phyloP scores from a whole-genome alignment of 73 alveolate genomes.

The Tetrahymena borealis region DNA sequence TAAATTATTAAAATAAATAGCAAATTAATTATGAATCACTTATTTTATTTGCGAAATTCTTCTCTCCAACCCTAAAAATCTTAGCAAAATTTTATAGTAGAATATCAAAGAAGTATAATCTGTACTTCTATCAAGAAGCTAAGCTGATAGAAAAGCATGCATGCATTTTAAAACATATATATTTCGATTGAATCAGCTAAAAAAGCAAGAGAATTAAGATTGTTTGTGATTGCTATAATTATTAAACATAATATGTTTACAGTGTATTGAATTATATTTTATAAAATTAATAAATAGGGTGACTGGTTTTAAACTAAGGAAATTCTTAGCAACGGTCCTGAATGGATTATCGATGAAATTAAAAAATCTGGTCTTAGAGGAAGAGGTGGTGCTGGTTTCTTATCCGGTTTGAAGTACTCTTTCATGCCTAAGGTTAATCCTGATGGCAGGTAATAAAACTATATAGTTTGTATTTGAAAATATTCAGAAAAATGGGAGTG shows the following conservation, averaged over 20 bases:
- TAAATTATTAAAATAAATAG: background rate
- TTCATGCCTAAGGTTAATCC: constrained; percentile 83
- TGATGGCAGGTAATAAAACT: constrained; percentile 66
- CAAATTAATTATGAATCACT: background rate
- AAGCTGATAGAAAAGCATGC: no score
- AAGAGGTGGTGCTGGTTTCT: constrained; percentile 91
- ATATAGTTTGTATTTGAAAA: background rate
- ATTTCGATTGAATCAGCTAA: no score
- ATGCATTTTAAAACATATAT: no score
- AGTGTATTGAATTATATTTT: background rate
- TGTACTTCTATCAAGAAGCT: no score
- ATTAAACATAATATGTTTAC: background rate
- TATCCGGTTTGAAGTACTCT: constrained; percentile 79
- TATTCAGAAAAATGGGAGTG: background rate
- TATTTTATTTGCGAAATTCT: background rate
- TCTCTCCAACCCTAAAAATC: no score
- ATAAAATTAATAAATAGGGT: constrained; percentile 43
- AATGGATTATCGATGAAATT: constrained; percentile 82
- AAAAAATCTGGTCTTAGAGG: constrained; percentile 84
- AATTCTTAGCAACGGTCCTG: constrained; percentile 75
- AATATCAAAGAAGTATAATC: no score
- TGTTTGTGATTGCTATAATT: background rate
- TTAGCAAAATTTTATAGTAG: no score
- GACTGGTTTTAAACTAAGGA: constrained; percentile 87
- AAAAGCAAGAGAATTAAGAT: no score